phyloP scores from a whole-genome alignment of 78 protist species.

The Emiliania huxleyi region DNA sequence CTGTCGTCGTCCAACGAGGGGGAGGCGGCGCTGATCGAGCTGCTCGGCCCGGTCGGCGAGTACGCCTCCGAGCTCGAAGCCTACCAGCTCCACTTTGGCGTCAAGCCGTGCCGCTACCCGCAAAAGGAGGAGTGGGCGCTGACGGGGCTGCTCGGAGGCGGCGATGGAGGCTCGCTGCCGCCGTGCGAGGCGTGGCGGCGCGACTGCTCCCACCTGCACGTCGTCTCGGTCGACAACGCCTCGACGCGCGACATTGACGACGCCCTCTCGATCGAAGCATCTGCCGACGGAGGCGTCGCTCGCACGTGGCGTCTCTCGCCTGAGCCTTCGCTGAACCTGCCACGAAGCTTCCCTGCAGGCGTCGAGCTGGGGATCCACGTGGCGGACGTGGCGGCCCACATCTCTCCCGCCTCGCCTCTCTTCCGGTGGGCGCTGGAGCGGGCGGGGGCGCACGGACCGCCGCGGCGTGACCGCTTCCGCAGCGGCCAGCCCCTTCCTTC shows the following conservation, averaged over 20 bases:
- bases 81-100: constrained; percentile 7
- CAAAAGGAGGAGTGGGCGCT: not conserved
- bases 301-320: too few species aligned
- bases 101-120: constrained; percentile 38
- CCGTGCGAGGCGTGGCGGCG: not conserved
- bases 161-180: not conserved
- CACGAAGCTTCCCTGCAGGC: too few species aligned
- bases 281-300: too few species aligned
- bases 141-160: not conserved
- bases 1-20: not conserved
- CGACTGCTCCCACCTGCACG: constrained; percentile 19
- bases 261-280: not conserved
- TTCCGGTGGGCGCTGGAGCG: constrained; percentile 9
- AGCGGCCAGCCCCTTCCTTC: too few species aligned
- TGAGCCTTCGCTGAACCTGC: too few species aligned
- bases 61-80: constrained; percentile 33
- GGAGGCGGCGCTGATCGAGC: constrained; percentile 30
- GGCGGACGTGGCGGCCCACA: constrained; percentile 36
- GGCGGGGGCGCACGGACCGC: too few species aligned
- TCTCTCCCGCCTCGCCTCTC: not conserved
- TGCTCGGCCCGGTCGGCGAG: constrained; percentile 31
- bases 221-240: constrained; percentile 34
- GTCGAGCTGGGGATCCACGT: constrained; percentile 31
- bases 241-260: constrained; percentile 24
- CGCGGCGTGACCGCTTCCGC: too few species aligned